Evolutionary conservation across 139 green algal genomes (phyloP).

Genomic region (Chlorella sorokiniana): DNA sequence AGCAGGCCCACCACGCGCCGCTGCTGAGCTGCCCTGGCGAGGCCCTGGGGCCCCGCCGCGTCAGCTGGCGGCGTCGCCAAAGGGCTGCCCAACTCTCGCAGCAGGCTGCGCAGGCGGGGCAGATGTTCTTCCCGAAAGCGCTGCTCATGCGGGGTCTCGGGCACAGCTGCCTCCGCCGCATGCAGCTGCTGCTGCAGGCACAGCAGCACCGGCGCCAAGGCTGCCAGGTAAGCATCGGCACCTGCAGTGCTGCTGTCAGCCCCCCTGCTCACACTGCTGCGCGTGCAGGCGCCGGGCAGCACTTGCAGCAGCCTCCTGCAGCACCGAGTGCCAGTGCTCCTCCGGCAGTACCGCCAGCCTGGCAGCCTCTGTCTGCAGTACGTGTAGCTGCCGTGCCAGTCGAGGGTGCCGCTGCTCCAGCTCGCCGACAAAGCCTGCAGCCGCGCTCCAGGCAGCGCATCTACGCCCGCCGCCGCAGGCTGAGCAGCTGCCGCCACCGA

Average conservation of each 20-base stretch:
- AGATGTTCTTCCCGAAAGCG: constrained; percentile 45
- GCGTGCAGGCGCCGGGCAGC: constrained; percentile 33
- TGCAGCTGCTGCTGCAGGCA: constrained; percentile 58
- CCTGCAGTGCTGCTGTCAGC: not conserved
- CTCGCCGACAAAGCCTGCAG: constrained; percentile 30
- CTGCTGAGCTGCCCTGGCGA: not conserved
- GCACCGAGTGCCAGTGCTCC: constrained; percentile 68
- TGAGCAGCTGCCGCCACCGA: constrained; percentile 39
- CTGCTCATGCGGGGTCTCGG: constrained; percentile 44
- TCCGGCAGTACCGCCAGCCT: constrained; percentile 61
- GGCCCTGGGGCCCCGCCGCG: not conserved
- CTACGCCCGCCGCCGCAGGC: not conserved
- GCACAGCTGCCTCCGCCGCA: constrained; percentile 5
- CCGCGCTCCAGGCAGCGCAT: constrained; percentile 24
- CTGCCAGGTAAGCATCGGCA: constrained; percentile 35
- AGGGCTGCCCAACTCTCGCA: constrained; percentile 4
- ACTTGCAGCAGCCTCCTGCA: constrained; percentile 33
- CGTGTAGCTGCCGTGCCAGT: constrained; percentile 17
- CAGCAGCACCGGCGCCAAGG: constrained; percentile 20
- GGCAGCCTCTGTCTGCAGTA: constrained; percentile 46
- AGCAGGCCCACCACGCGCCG: constrained; percentile 8
- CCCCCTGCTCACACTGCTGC: constrained; percentile 52
- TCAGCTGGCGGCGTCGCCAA: not conserved
- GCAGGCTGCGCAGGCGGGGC: constrained; percentile 28
- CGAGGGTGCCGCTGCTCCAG: constrained; percentile 14